Evolutionary conservation across 2,329 filamentous ascomycete genomes (phyloP).

Genomic region (Beauveria pseudobassiana): DNA sequence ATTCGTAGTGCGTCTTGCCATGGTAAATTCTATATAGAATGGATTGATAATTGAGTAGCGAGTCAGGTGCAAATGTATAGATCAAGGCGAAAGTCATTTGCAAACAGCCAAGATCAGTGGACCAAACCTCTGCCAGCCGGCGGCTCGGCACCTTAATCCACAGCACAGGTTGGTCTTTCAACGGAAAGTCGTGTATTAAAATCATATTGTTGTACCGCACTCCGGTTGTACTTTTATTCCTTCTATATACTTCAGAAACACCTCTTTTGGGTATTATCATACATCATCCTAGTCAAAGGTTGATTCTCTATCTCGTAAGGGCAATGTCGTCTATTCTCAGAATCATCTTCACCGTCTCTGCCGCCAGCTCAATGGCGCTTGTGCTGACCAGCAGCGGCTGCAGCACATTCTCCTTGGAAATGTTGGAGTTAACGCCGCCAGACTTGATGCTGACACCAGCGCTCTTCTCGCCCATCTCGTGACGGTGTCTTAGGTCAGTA

Average conservation of each 20-base stretch:
- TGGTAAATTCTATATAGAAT: neutral
- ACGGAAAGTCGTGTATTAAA: neutral
- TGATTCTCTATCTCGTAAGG: slow-evolving; percentile 45
- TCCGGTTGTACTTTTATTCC: slow-evolving; percentile 3
- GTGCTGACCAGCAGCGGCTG: slow-evolving; percentile 95
- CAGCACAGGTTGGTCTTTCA: neutral
- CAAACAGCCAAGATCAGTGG: neutral
- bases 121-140: slow-evolving; percentile 5
- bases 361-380: slow-evolving; percentile 91
- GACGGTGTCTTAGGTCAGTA: slow-evolving; percentile 86
- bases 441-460: slow-evolving; percentile 98
- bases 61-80: too few relatives aligned
- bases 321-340: slow-evolving; percentile 61
- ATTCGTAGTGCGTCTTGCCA: neutral
- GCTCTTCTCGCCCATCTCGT: slow-evolving; percentile 91
- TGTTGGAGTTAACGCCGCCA: slow-evolving; percentile 93
- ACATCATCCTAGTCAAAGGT: slow-evolving; percentile 24
- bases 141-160: neutral
- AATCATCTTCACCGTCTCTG: slow-evolving; percentile 97
- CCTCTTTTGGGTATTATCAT: slow-evolving; percentile 27
- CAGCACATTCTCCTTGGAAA: slow-evolving; percentile 91
- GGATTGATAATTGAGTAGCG: neutral
- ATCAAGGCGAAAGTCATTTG: neutral
- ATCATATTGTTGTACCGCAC: slow-evolving; percentile 11
- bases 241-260: slow-evolving; percentile 9